Percentiles rank a stretch among this genome's conserved stretches.
These are phyloP conservation scores for Sungouiella blattae DNA, from an alignment of 805 yeast species.

Conservation along the genomic window DNA sequence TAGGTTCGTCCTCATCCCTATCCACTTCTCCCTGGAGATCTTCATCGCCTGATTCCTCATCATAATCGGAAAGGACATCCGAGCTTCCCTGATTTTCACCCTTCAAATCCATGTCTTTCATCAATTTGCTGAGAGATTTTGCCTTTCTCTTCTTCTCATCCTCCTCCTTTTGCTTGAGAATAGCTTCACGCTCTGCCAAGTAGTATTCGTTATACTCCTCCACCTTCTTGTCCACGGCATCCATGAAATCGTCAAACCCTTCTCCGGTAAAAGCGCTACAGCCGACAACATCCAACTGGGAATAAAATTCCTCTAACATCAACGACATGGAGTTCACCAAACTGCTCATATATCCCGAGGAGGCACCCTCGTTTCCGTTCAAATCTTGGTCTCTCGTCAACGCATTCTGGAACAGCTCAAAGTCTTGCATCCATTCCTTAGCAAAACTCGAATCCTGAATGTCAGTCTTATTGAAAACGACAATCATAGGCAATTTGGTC, in stretches of 20 bases:
- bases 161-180: slow-evolving; percentile 70
- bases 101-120: slow-evolving; percentile 81
- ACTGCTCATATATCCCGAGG: slow-evolving; percentile 91
- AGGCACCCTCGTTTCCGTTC: slow-evolving; percentile 55
- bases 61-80: slow-evolving; percentile 50
- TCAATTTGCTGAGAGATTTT: slow-evolving; percentile 62
- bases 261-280: slow-evolving; percentile 91
- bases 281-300: slow-evolving; percentile 87
- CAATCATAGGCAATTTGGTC: slow-evolving; percentile 93
- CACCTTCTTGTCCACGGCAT: slow-evolving; percentile 80
- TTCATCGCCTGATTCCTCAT: slow-evolving; percentile 51
- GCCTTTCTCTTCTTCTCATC: slow-evolving; percentile 72
- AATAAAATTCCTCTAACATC: slow-evolving; percentile 93
- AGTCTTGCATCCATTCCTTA: slow-evolving; percentile 95
- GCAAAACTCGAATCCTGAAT: slow-evolving; percentile 83
- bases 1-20: slow-evolving; percentile 43
- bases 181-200: slow-evolving; percentile 79
- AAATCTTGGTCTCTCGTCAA: slow-evolving; percentile 63
- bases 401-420: slow-evolving; percentile 84
- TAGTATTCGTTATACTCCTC: slow-evolving; percentile 84
- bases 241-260: slow-evolving; percentile 88
- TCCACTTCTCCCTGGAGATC: slow-evolving; percentile 44
- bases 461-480: slow-evolving; percentile 95
- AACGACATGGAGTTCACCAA: slow-evolving; percentile 91
- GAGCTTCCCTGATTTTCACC: slow-evolving; percentile 23